Evolutionary conservation across 352 stramenopile species (phyloP).

Genomic region (Elongisporangium anandrum): DNA sequence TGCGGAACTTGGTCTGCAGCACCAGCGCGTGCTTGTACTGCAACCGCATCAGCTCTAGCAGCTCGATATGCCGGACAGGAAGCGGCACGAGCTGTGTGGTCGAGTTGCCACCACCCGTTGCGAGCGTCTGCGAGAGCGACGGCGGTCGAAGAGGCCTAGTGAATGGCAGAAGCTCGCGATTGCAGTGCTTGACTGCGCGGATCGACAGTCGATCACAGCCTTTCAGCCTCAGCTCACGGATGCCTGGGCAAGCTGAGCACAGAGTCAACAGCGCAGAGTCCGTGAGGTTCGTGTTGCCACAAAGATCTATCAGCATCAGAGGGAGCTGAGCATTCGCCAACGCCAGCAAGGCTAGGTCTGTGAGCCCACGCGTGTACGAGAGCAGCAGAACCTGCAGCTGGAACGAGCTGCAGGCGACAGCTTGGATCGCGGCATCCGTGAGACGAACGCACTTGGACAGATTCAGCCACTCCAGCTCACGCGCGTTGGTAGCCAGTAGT

Average conservation of each 20-base stretch:
- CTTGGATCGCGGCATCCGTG: slow-evolving; percentile 44
- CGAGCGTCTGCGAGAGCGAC: slow-evolving; percentile 35
- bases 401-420: slow-evolving; percentile 41
- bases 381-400: slow-evolving; percentile 32
- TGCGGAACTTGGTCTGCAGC: slow-evolving; percentile 38
- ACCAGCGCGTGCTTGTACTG: slow-evolving; percentile 34
- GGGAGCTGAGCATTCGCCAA: slow-evolving; percentile 37
- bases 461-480: slow-evolving; percentile 38
- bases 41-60: slow-evolving; percentile 23
- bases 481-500: slow-evolving; percentile 41
- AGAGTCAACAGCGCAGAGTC: slow-evolving; percentile 40
- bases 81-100: slow-evolving; percentile 24
- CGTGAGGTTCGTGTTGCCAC: slow-evolving; percentile 55
- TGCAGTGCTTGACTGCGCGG: slow-evolving; percentile 27
- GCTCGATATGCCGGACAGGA: slow-evolving; percentile 22
- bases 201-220: slow-evolving; percentile 58
- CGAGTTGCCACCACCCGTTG: slow-evolving; percentile 27
- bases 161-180: slow-evolving; percentile 29
- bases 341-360: slow-evolving; percentile 39
- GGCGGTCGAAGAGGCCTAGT: slow-evolving; percentile 20
- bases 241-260: slow-evolving; percentile 26
- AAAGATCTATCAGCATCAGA: slow-evolving; percentile 43
- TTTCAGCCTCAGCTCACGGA: slow-evolving; percentile 56
- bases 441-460: slow-evolving; percentile 58
- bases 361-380: slow-evolving; percentile 33